phyloP scores from a whole-genome alignment of 345 rosid species.

The Linum lewisii region DNA sequence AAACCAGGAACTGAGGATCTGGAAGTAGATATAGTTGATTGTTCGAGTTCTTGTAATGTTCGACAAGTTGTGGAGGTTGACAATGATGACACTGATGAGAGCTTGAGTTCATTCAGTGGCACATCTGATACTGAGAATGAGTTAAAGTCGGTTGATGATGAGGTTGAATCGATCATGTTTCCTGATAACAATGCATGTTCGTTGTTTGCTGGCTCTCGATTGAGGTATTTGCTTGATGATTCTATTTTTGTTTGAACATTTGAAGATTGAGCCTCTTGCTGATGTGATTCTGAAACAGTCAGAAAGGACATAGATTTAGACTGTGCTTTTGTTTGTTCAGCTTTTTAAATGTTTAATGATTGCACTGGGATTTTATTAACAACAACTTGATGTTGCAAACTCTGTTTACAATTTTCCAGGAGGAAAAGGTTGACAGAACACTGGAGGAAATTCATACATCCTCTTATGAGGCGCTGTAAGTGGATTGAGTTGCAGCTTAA shows the following conservation, averaged over 20 bases:
- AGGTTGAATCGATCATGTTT: constrained; percentile 48
- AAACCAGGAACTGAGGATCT: constrained; percentile 20
- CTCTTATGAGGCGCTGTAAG: constrained; percentile 29
- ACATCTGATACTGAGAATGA: constrained; percentile 42
- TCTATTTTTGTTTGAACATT: no score
- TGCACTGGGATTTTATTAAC: no score
- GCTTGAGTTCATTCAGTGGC: constrained; percentile 69
- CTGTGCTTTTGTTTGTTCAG: no score
- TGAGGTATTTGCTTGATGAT: constrained; percentile 46
- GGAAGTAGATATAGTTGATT: constrained; percentile 44
- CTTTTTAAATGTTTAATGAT: no score
- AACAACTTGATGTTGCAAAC: not conserved
- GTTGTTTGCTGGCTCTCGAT: constrained; percentile 16
- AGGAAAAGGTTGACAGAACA: constrained; percentile 25
- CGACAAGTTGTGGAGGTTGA: constrained; percentile 16
- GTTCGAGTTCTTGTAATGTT: constrained; percentile 10
- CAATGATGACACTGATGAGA: constrained; percentile 46
- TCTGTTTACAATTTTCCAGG: constrained; percentile 11
- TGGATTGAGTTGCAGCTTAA: constrained; percentile 24
- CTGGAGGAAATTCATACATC: constrained; percentile 26
- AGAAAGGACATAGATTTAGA: constrained; percentile 39
- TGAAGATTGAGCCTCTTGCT: not conserved
- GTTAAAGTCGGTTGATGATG: constrained; percentile 38
- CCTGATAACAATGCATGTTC: constrained; percentile 19
- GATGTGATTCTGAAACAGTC: not conserved